Percentiles rank a stretch among this genome's conserved stretches.
phyloP scores from a whole-genome alignment of 306 rosid genomes.

The Benincasa hispida region DNA sequence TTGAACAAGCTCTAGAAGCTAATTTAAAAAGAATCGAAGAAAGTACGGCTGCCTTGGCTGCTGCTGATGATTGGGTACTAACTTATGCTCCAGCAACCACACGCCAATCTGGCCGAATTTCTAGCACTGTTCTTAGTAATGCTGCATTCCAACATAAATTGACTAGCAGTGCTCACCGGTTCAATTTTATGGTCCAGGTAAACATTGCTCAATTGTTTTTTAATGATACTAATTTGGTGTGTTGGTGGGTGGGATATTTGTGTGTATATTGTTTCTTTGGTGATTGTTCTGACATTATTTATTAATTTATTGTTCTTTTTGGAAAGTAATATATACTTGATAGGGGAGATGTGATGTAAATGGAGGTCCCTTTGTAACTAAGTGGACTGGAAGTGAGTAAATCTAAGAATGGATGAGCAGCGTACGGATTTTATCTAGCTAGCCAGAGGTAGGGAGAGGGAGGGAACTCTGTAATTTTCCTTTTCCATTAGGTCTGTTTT shows the following conservation, averaged over 20 bases:
- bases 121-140: conserved; percentile 31
- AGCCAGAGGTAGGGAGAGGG: background rate
- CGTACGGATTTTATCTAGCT: background rate
- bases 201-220: conserved; percentile 9
- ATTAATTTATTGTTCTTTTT: background rate
- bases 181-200: conserved; percentile 99
- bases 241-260: background rate
- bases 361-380: background rate
- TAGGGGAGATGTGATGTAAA: background rate
- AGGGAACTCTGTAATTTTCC: background rate
- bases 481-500: background rate
- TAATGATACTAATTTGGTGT: background rate
- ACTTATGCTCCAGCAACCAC: conserved; percentile 41
- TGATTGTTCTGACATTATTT: background rate
- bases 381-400: background rate
- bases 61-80: conserved; percentile 98
- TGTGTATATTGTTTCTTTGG: background rate
- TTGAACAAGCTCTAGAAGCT: conserved; percentile 91
- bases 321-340: background rate
- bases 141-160: conserved; percentile 74
- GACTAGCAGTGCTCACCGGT: conserved; percentile 91
- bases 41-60: conserved; percentile 92
- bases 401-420: background rate
- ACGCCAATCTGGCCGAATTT: conserved; percentile 56
- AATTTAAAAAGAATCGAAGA: conserved; percentile 94